Conservation (phyloP, 768 basidiomycete genomes). For the Lactarius indigo region DNA sequence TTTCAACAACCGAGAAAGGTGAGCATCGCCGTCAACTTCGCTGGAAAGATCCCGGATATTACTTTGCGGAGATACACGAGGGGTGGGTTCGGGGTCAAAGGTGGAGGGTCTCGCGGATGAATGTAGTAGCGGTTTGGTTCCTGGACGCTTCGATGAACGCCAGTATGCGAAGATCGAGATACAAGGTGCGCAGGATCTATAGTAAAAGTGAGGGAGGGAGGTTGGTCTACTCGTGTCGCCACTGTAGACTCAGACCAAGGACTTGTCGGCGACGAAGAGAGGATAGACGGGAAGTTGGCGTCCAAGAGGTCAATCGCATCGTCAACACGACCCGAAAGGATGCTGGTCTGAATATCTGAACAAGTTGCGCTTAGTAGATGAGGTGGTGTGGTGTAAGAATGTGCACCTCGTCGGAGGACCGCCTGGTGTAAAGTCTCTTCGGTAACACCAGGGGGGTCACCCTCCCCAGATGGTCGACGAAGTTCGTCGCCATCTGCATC, state of each 20-base stretch:
- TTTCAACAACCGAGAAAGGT: constrained; percentile 48
- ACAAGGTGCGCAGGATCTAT: constrained; percentile 68
- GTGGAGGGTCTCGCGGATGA: constrained; percentile 23
- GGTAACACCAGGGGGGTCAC: constrained; percentile 24
- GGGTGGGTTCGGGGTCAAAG: constrained; percentile 20
- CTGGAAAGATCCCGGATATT: constrained; percentile 30
- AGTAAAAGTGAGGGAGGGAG: constrained; percentile 50
- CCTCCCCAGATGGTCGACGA: constrained; percentile 29
- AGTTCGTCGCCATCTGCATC: constrained; percentile 73
- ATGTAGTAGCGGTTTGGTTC: constrained; percentile 61
- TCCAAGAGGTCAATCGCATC: constrained; percentile 66
- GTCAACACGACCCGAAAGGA: constrained; percentile 74
- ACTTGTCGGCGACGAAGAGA: constrained; percentile 32
- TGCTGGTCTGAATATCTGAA: constrained; percentile 63
- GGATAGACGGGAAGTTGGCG: constrained; percentile 70
- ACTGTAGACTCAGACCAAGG: neutral
- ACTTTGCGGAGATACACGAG: constrained; percentile 19
- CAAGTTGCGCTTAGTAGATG: neutral
- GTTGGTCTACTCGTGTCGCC: constrained; percentile 20
- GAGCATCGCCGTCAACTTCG: constrained; percentile 35
- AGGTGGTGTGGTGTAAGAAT: neutral
- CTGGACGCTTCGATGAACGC: constrained; percentile 85
- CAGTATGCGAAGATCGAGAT: constrained; percentile 82
- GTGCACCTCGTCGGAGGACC: constrained; percentile 17
- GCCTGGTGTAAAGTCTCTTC: constrained; percentile 20